phyloP scores from a whole-genome alignment of 2,329 filamentous ascomycete species.

The Penicillium sp. region DNA sequence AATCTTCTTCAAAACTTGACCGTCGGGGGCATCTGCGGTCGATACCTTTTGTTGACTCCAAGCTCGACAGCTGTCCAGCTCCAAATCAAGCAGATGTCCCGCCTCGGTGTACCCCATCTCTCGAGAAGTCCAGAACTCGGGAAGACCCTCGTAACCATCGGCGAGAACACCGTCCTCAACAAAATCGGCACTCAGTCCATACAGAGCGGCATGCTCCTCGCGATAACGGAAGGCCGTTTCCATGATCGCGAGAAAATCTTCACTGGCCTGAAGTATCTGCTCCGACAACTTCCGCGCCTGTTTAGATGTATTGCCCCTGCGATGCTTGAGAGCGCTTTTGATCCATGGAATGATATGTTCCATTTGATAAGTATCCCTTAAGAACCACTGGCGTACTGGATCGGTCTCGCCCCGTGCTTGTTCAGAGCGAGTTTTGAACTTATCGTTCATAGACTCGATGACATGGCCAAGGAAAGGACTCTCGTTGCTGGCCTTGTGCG shows the following conservation, averaged over 20 bases:
- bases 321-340: conserved; percentile 68
- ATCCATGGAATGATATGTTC: conserved; percentile 75
- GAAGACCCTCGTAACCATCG: conserved; percentile 63
- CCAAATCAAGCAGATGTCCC: conserved; percentile 38
- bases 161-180: conserved; percentile 62
- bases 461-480: conserved; percentile 69
- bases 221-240: conserved; percentile 67
- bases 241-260: conserved; percentile 64
- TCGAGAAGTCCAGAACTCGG: conserved; percentile 80
- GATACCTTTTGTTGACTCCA: conserved; percentile 35
- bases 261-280: conserved; percentile 64
- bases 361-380: conserved; percentile 67
- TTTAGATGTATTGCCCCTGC: conserved; percentile 59
- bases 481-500: conserved; percentile 55
- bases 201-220: conserved; percentile 61
- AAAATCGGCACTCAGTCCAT: conserved; percentile 66
- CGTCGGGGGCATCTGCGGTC: conserved; percentile 31
- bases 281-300: conserved; percentile 45
- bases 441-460: conserved; percentile 69
- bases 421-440: conserved; percentile 66
- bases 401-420: conserved; percentile 67
- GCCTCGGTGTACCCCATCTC: conserved; percentile 37
- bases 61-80: conserved; percentile 39
- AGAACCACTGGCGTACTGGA: conserved; percentile 78
- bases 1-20: conserved; percentile 44